Percentiles rank a stretch among this genome's conserved stretches.
These are phyloP conservation scores for Penicillium sp. DNA, from an alignment of 2,329 filamentous ascomycete genomes.

Conservation along the genomic window DNA sequence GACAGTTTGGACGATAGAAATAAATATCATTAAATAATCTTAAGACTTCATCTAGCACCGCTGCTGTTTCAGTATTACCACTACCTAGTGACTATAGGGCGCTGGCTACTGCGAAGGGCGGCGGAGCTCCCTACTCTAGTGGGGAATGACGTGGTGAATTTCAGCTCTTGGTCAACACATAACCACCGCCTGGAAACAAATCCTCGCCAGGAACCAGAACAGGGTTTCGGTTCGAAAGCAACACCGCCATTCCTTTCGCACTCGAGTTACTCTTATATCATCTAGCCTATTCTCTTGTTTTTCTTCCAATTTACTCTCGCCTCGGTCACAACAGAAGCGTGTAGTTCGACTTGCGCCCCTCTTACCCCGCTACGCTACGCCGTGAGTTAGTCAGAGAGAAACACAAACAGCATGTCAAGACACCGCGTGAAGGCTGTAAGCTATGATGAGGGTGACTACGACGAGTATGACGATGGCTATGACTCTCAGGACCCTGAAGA, in stretches of 20 bases:
- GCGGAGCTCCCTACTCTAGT: slow-evolving; percentile 13
- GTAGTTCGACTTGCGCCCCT: not conserved
- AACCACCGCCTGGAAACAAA: slow-evolving; percentile 1
- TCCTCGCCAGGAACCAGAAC: slow-evolving; percentile 1
- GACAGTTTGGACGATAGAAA: slow-evolving; percentile 8
- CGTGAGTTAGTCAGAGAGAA: not conserved
- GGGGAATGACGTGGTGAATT: slow-evolving; percentile 40
- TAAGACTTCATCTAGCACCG: not conserved
- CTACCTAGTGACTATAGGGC: too few relatives aligned
- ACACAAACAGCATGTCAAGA: slow-evolving; percentile 45
- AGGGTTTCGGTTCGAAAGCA: not conserved
- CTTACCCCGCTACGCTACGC: slow-evolving; percentile 2
- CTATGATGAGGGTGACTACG: slow-evolving; percentile 49
- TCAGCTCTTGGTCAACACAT: not conserved
- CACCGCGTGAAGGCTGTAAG: slow-evolving; percentile 51
- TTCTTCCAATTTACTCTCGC: not conserved
- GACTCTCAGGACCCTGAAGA: slow-evolving; percentile 50
- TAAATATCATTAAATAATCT: slow-evolving; percentile 4
- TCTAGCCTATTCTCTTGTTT: not conserved
- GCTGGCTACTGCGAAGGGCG: not conserved
- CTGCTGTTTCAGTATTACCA: not conserved
- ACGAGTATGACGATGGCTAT: slow-evolving; percentile 47
- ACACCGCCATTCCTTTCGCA: not conserved
- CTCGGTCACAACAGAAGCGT: not conserved
- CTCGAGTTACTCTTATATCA: not conserved